These are phyloP conservation scores for Irpex lacteus DNA, from an alignment of 1,284 basidiomycete species.

Conservation along the genomic window DNA sequence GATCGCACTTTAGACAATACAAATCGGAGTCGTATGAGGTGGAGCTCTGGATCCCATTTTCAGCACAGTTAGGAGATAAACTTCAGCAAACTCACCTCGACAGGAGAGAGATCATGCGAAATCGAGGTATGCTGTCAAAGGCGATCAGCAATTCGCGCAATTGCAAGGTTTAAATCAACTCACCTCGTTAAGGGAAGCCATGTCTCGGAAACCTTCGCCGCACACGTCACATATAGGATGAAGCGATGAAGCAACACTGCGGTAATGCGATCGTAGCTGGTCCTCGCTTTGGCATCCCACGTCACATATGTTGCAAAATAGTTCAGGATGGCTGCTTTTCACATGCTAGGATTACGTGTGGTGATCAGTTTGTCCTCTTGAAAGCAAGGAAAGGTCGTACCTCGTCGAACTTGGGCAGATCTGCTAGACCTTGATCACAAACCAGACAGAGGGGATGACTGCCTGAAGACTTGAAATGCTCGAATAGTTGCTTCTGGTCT, in stretches of 20 bases:
- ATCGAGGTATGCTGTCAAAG: background rate
- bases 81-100: background rate
- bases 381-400: background rate
- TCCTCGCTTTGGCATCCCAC: slow-evolving; percentile 10
- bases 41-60: background rate
- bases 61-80: background rate
- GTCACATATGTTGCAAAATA: slow-evolving; percentile 14
- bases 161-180: background rate
- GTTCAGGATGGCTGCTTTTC: slow-evolving; percentile 4
- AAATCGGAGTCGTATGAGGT: background rate
- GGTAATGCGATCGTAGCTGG: slow-evolving; percentile 10
- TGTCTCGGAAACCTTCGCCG: slow-evolving; percentile 12
- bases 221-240: slow-evolving; percentile 17
- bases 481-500: background rate
- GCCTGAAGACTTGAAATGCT: slow-evolving; percentile 8
- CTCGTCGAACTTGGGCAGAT: slow-evolving; percentile 2
- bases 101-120: slow-evolving; percentile 1
- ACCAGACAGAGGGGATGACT: slow-evolving; percentile 9
- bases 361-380: background rate
- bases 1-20: slow-evolving; percentile 7
- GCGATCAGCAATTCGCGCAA: background rate
- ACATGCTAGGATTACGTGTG: slow-evolving; percentile 9
- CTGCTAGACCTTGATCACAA: slow-evolving; percentile 8
- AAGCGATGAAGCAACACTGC: background rate
- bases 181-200: slow-evolving; percentile 11